Evolutionary conservation across 306 rosid genomes (phyloP).

Genomic region (Vigna hirtella): DNA sequence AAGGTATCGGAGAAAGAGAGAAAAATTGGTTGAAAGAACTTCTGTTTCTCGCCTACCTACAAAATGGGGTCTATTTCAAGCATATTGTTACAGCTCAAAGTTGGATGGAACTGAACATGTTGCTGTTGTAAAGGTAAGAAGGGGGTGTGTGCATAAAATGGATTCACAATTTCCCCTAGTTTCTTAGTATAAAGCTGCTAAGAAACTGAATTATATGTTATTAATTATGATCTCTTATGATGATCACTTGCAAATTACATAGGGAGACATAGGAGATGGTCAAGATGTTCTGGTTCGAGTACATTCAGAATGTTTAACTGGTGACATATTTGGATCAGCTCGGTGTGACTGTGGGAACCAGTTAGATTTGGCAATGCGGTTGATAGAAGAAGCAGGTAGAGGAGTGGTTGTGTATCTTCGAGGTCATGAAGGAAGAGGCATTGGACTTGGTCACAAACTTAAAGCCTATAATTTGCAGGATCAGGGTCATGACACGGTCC

Average conservation of each 20-base stretch:
- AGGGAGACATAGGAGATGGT: constrained; percentile 83
- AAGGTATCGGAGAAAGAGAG: constrained; percentile 88
- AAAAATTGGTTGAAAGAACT: constrained; percentile 77
- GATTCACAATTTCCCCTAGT: no score
- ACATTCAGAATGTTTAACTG: constrained; percentile 91
- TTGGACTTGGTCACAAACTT: constrained; percentile 88
- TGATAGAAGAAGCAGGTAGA: constrained; percentile 75
- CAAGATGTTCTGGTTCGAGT: constrained; percentile 81
- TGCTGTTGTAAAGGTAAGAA: constrained; percentile 72
- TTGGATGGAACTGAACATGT: constrained; percentile 83
- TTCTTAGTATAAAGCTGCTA: neutral
- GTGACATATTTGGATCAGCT: constrained; percentile 87
- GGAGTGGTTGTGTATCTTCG: constrained; percentile 84
- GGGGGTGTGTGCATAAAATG: neutral
- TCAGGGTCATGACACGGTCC: constrained; percentile 84
- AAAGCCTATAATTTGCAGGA: constrained; percentile 85
- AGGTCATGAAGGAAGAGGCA: constrained; percentile 96
- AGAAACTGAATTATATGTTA: neutral
- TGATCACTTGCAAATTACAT: constrained; percentile 1
- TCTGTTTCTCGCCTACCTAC: constrained; percentile 73
- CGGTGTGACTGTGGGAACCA: constrained; percentile 94
- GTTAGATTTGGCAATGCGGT: constrained; percentile 80
- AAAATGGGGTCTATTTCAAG: constrained; percentile 83
- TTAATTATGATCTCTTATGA: neutral
- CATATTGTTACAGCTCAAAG: constrained; percentile 79